These are phyloP conservation scores for Phlyctochytrium arcticum DNA, from an alignment of 192 early-diverging fungal species.

Conservation along the genomic window DNA sequence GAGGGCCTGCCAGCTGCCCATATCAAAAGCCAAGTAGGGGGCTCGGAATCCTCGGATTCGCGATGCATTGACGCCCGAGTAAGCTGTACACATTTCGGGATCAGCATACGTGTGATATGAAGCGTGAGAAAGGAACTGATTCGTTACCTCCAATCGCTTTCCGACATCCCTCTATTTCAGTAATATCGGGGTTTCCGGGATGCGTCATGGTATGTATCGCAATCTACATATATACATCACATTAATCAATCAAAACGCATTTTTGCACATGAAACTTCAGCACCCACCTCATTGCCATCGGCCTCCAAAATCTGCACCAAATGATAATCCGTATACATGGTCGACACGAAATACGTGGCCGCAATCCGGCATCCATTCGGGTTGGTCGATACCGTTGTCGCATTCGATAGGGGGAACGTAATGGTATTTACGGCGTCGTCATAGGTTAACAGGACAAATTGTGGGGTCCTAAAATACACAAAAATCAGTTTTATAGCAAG, in stretches of 20 bases:
- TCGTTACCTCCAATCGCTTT: conserved; percentile 45
- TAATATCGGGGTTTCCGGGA: neutral
- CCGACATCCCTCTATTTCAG: conserved; percentile 40
- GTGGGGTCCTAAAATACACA: conserved; percentile 7
- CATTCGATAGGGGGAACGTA: neutral
- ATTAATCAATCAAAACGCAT: neutral
- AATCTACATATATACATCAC: neutral
- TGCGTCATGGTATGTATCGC: conserved; percentile 22
- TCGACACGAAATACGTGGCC: conserved; percentile 16
- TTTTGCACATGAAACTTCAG: neutral
- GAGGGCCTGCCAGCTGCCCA: conserved; percentile 42
- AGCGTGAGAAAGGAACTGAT: no score
- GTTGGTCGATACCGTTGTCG: neutral
- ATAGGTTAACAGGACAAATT: conserved; percentile 10
- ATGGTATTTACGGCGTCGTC: conserved; percentile 13
- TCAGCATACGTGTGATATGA: no score
- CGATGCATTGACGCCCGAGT: conserved; percentile 55
- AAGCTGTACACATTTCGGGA: no score
- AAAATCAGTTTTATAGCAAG: neutral
- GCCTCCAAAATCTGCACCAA: conserved; percentile 1
- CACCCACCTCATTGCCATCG: conserved; percentile 7
- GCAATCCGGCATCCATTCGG: conserved; percentile 10
- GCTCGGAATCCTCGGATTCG: conserved; percentile 60
- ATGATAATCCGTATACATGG: conserved; percentile 11
- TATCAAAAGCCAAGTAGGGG: conserved; percentile 57